Evolutionary conservation across 768 basidiomycete species (phyloP).

Genomic region (Mycena leptocephala): DNA sequence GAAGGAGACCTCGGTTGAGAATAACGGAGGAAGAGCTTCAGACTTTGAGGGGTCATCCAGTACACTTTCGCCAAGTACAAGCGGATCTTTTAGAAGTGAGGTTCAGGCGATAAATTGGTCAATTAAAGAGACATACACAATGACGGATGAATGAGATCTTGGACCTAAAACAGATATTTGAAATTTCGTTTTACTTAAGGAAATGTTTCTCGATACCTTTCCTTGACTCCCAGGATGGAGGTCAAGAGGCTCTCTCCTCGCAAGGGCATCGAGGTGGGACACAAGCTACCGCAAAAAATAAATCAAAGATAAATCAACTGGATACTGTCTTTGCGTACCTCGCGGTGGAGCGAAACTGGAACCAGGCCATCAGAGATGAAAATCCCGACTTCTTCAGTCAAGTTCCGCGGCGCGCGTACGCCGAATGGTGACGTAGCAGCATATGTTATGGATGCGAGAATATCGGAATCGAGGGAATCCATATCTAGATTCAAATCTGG

Average conservation of each 20-base stretch:
- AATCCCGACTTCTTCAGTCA: no score
- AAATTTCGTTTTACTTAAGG: no score
- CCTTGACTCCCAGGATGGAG: not conserved
- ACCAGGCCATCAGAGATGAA: no score
- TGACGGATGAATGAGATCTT: not conserved
- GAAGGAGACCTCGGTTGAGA: not conserved
- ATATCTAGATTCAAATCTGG: not conserved
- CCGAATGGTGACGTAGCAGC: no score
- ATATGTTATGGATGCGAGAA: no score
- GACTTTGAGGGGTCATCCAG: not conserved
- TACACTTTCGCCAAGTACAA: not conserved
- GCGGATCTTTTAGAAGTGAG: not conserved
- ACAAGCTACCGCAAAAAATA: not conserved
- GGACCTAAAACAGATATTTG: not conserved
- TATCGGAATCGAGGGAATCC: no score
- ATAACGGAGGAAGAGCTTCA: not conserved
- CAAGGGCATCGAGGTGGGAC: not conserved
- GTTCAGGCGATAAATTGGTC: not conserved
- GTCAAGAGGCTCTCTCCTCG: not conserved
- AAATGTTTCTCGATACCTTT: not conserved
- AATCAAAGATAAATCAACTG: no score
- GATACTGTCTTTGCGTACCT: no score
- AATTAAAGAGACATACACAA: not conserved
- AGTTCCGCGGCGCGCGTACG: no score
- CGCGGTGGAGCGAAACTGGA: no score